Percentiles rank a stretch among this genome's conserved stretches.
These are phyloP conservation scores for Auricularia sp. DNA, from an alignment of 768 basidiomycete species.

Conservation along the genomic window DNA sequence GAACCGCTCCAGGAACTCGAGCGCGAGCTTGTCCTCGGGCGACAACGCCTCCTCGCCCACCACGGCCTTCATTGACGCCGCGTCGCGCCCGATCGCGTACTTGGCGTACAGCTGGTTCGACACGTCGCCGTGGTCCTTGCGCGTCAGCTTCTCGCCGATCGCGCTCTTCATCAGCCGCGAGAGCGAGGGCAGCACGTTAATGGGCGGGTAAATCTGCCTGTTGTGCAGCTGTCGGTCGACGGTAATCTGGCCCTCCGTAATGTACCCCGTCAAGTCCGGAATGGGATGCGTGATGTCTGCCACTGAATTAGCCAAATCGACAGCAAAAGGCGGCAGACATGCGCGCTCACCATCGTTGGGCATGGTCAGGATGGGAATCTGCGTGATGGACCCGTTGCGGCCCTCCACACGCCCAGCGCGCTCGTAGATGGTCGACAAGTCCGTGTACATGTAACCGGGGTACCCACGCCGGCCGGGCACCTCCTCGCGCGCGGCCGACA, in stretches of 20 bases:
- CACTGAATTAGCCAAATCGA: conserved; percentile 1
- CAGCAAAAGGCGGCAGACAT: neutral
- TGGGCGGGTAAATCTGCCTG: conserved; percentile 95
- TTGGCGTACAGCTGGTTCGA: conserved; percentile 99
- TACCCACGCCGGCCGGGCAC: conserved; percentile 99
- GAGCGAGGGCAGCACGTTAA: conserved; percentile 96
- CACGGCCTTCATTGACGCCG: conserved; percentile 97
- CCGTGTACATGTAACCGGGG: conserved; percentile 97
- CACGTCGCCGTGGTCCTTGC: conserved; percentile 98
- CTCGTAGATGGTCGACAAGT: conserved; percentile 98
- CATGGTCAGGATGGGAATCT: conserved; percentile 99
- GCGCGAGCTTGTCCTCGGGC: conserved; percentile 87
- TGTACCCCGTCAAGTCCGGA: conserved; percentile 98
- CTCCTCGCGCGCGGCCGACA: conserved; percentile 97
- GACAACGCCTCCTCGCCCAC: conserved; percentile 97
- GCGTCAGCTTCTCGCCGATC: conserved; percentile 92
- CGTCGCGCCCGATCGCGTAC: conserved; percentile 95
- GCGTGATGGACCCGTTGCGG: conserved; percentile 97
- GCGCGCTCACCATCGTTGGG: conserved; percentile 83
- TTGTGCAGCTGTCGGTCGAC: conserved; percentile 97
- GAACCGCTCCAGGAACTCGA: conserved; percentile 97
- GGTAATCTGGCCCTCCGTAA: conserved; percentile 98
- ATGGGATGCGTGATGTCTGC: conserved; percentile 99
- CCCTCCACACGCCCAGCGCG: conserved; percentile 97
- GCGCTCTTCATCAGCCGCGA: conserved; percentile 99